Evolutionary conservation across 2,329 filamentous ascomycete species (phyloP).

Genomic region (Penicillium sp.): DNA sequence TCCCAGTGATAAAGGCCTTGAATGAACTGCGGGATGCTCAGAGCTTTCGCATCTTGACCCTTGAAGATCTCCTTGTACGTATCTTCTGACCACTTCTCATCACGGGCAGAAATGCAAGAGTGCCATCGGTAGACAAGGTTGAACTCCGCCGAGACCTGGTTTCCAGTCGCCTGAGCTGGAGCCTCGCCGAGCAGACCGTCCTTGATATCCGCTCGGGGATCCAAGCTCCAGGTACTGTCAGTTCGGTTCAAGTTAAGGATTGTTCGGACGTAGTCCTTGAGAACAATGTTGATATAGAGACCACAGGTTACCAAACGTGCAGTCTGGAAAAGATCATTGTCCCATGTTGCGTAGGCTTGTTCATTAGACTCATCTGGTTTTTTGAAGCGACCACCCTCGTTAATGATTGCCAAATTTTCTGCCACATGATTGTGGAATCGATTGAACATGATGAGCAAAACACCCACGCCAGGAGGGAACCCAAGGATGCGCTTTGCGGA

Average conservation of each 20-base stretch:
- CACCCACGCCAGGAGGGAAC: constrained; percentile 68
- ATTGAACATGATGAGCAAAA: constrained; percentile 67
- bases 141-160: constrained; percentile 68
- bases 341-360: constrained; percentile 38
- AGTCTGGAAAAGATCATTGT: constrained; percentile 53
- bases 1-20: constrained; percentile 44
- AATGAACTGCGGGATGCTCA: constrained; percentile 42
- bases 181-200: constrained; percentile 48
- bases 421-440: constrained; percentile 70
- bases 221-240: constrained; percentile 61
- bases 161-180: constrained; percentile 59
- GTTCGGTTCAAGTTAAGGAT: constrained; percentile 62
- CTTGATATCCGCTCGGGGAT: constrained; percentile 61
- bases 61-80: constrained; percentile 52
- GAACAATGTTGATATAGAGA: constrained; percentile 57
- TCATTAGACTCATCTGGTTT: constrained; percentile 43
- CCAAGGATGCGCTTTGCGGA: constrained; percentile 63
- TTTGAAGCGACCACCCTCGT: constrained; percentile 68
- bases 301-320: constrained; percentile 55
- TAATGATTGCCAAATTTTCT: constrained; percentile 63
- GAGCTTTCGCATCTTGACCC: constrained; percentile 35
- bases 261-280: constrained; percentile 61
- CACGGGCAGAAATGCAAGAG: constrained; percentile 58
- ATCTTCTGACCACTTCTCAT: constrained; percentile 62
- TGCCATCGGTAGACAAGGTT: constrained; percentile 68